Evolutionary conservation across 257 asterid species (phyloP).

Genomic region (Solanum pinnatisectum): DNA sequence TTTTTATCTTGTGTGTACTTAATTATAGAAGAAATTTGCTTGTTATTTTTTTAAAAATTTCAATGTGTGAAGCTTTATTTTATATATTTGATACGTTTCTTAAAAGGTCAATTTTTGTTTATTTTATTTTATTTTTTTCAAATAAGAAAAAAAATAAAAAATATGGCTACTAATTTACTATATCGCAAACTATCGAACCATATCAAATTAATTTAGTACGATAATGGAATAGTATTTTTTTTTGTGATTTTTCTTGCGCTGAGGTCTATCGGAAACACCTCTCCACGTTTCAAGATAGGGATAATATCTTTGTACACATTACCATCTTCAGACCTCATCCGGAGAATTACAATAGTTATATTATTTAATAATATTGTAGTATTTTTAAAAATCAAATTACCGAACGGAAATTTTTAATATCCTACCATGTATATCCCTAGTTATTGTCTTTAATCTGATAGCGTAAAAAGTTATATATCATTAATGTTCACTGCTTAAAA

Average conservation of each 20-base stretch:
- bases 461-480: background rate
- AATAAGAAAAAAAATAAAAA: no score
- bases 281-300: background rate
- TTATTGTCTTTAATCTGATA: background rate
- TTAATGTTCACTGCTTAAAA: background rate
- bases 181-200: background rate
- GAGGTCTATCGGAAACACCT: background rate
- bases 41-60: background rate
- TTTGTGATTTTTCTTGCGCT: background rate
- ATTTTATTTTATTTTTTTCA: no score
- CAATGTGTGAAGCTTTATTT: background rate
- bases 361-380: no score
- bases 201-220: background rate
- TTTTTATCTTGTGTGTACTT: no score
- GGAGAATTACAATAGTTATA: no score
- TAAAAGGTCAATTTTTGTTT: background rate
- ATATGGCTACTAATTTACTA: background rate
- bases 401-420: accelerated
- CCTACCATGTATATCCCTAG: no score
- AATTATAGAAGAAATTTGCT: no score
- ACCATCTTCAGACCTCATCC: background rate
- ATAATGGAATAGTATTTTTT: background rate
- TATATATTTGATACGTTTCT: background rate
- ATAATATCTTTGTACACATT: no score
- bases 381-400: no score